Conservation (phyloP, 805 yeast species). For the Ogataea allantospora region DNA sequence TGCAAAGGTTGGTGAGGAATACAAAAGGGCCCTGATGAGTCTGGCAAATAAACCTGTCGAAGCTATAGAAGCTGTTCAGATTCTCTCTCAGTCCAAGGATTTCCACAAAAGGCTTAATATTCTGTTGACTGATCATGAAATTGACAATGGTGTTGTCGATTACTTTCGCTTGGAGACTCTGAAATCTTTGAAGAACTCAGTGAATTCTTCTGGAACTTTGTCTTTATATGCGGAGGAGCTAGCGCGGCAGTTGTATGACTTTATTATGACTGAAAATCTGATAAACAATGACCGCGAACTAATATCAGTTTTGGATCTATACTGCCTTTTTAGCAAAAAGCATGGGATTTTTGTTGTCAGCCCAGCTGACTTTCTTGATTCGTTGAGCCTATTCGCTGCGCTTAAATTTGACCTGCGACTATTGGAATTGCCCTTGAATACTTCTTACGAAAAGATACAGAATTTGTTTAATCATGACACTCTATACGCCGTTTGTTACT, state of each 20-base stretch:
- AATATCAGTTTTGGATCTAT: slow-evolving; percentile 60
- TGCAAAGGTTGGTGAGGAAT: slow-evolving; percentile 51
- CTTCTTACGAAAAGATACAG: slow-evolving; percentile 27
- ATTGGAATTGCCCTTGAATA: slow-evolving; percentile 51
- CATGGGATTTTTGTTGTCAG: slow-evolving; percentile 66
- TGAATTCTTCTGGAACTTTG: slow-evolving; percentile 15
- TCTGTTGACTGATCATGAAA: slow-evolving; percentile 30
- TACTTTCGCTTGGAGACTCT: not conserved
- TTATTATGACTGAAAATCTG: slow-evolving; percentile 44
- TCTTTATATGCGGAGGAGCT: slow-evolving; percentile 52
- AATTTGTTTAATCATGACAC: not conserved
- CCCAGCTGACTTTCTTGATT: slow-evolving; percentile 63
- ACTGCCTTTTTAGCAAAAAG: slow-evolving; percentile 60
- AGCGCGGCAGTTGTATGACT: slow-evolving; percentile 78
- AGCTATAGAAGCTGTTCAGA: slow-evolving; percentile 25
- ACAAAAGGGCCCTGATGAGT: slow-evolving; percentile 29
- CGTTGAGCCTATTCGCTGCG: slow-evolving; percentile 55
- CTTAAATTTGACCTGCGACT: slow-evolving; percentile 36
- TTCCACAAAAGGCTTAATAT: slow-evolving; percentile 29
- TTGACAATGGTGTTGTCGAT: slow-evolving; percentile 14
- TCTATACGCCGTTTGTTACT: slow-evolving; percentile 28
- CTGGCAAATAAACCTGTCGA: slow-evolving; percentile 14
- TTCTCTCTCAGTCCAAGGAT: slow-evolving; percentile 30
- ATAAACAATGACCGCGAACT: slow-evolving; percentile 55
- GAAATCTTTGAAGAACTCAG: not conserved